Conservation (phyloP, 1,139 yeast species). For the Tardiomyces depauwii region DNA sequence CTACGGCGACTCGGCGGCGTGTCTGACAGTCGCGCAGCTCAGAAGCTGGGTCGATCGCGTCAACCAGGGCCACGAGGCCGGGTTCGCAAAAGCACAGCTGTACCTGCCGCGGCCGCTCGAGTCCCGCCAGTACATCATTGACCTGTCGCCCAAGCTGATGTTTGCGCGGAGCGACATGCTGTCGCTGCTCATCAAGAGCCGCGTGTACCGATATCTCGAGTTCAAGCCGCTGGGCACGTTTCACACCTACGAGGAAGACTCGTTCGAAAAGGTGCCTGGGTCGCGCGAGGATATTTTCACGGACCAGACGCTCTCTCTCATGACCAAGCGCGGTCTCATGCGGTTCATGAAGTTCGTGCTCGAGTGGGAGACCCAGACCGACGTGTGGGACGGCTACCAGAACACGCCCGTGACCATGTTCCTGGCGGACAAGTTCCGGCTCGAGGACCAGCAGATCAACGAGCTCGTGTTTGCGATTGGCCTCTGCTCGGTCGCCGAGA, state of each 20-base stretch:
- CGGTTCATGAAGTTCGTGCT: conserved; percentile 82
- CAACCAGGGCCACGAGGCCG: not conserved
- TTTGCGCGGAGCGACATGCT: conserved; percentile 84
- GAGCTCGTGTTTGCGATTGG: conserved; percentile 86
- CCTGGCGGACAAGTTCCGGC: conserved; percentile 50
- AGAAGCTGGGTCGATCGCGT: conserved; percentile 1
- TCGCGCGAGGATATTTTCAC: conserved; percentile 92
- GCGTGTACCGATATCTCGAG: conserved; percentile 86
- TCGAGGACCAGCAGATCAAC: conserved; percentile 62
- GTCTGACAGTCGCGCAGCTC: conserved; percentile 76
- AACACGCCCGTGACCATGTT: conserved; percentile 48
- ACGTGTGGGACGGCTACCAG: conserved; percentile 44
- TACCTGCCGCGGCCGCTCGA: conserved; percentile 61
- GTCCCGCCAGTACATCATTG: conserved; percentile 55
- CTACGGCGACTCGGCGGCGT: conserved; percentile 83
- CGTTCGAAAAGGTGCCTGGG: conserved; percentile 68
- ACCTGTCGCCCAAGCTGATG: conserved; percentile 76
- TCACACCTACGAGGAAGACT: conserved; percentile 86
- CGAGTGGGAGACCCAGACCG: conserved; percentile 46
- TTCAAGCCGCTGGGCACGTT: conserved; percentile 81
- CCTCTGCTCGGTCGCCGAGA: conserved; percentile 47
- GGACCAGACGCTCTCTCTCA: conserved; percentile 64
- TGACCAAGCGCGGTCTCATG: conserved; percentile 81
- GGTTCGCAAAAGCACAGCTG: conserved; percentile 27
- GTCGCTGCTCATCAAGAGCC: conserved; percentile 62